A percentile compares a stretch with the other conserved stretches of the same genome.
phyloP scores from a whole-genome alignment of 2,329 filamentous ascomycete genomes.

The Fusarium odoratissimum region DNA sequence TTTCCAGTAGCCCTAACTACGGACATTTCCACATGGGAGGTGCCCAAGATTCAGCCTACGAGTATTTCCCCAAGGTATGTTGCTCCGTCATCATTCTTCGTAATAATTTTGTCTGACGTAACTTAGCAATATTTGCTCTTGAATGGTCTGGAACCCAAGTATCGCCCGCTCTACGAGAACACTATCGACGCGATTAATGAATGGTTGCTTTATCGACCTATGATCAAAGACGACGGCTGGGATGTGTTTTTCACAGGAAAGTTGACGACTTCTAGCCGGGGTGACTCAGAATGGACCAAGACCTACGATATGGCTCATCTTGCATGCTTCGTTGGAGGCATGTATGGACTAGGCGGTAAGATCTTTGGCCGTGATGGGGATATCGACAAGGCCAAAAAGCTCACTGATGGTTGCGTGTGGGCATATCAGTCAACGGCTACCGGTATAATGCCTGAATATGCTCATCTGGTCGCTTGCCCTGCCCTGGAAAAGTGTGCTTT shows the following conservation, averaged over 20 bases:
- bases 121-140: constrained; percentile 77
- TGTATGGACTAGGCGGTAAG: constrained; percentile 74
- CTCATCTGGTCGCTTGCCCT: constrained; percentile 59
- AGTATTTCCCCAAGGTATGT: constrained; percentile 73
- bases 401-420: constrained; percentile 78
- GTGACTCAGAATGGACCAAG: constrained; percentile 53
- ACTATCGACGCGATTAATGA: constrained; percentile 76
- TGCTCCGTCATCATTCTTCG: neutral
- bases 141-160: constrained; percentile 78
- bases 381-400: constrained; percentile 70
- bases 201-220: constrained; percentile 81
- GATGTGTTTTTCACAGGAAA: constrained; percentile 82
- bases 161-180: constrained; percentile 77
- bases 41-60: constrained; percentile 76
- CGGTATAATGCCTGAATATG: constrained; percentile 74
- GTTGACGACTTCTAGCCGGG: constrained; percentile 59
- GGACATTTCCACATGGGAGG: constrained; percentile 71
- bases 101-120: constrained; percentile 32
- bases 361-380: constrained; percentile 70
- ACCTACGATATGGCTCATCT: constrained; percentile 73
- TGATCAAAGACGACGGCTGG: constrained; percentile 71
- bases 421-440: constrained; percentile 70
- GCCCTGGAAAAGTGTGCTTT: constrained; percentile 61
- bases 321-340: constrained; percentile 76
- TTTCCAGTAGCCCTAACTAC: constrained; percentile 55